These are phyloP conservation scores for Cylindrodendrum hubeiense DNA, from an alignment of 2,329 filamentous ascomycete species.

Conservation along the genomic window DNA sequence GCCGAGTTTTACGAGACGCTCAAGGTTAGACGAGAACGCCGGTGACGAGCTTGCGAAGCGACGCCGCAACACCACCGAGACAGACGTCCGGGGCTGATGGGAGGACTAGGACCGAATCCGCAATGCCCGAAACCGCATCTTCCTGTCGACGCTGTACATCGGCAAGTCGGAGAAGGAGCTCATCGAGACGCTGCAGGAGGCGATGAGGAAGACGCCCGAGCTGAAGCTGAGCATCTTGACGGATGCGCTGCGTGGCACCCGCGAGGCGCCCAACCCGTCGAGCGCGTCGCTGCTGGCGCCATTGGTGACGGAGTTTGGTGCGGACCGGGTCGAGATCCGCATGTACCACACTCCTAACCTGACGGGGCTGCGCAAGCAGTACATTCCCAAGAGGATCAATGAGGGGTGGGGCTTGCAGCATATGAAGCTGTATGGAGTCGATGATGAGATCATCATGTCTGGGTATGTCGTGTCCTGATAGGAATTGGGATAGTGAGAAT, in stretches of 20 bases:
- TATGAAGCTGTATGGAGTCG: slow-evolving; percentile 98
- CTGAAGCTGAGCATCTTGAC: slow-evolving; percentile 91
- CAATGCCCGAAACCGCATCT: slow-evolving; percentile 82
- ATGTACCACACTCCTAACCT: slow-evolving; percentile 99
- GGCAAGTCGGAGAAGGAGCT: slow-evolving; percentile 93
- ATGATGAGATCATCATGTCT: slow-evolving; percentile 95
- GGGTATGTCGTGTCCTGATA: slow-evolving; percentile 65
- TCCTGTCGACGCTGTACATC: slow-evolving; percentile 96
- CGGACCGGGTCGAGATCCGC: slow-evolving; percentile 87
- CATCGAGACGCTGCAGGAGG: slow-evolving; percentile 81
- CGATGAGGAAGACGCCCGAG: slow-evolving; percentile 79
- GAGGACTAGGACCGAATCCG: slow-evolving; percentile 78
- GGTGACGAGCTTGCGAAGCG: too few species aligned
- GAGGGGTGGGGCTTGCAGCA: slow-evolving; percentile 99
- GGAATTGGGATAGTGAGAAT: neutral
- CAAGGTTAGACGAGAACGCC: slow-evolving; percentile 70
- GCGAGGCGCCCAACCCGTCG: slow-evolving; percentile 87
- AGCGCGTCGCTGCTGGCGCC: slow-evolving; percentile 90
- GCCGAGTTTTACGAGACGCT: slow-evolving; percentile 91
- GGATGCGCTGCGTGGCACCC: slow-evolving; percentile 89
- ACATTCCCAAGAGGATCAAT: slow-evolving; percentile 91
- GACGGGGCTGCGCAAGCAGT: slow-evolving; percentile 85
- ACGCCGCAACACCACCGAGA: neutral
- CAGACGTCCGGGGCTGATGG: slow-evolving; percentile 25
- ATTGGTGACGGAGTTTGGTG: slow-evolving; percentile 85